phyloP scores from a whole-genome alignment of 2,329 filamentous ascomycete genomes.

The Fusarium heterosporum region DNA sequence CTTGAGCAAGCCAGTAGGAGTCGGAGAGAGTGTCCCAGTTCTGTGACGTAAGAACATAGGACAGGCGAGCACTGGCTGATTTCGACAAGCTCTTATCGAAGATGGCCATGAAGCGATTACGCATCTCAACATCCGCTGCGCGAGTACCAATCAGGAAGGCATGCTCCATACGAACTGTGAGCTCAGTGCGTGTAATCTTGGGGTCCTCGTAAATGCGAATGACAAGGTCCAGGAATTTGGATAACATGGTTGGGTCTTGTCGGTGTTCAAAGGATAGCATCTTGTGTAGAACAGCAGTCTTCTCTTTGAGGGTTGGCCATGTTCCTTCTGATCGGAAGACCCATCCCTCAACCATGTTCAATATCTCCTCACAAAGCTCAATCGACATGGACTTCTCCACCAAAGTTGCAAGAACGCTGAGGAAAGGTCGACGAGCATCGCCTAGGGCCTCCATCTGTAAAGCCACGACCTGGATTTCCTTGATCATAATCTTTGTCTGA shows the following conservation, averaged over 20 bases:
- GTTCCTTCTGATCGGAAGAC: conserved; percentile 95
- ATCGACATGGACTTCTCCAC: conserved; percentile 95
- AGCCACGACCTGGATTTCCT: conserved; percentile 92
- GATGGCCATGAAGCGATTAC: conserved; percentile 94
- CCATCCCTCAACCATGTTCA: conserved; percentile 95
- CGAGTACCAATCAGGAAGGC: conserved; percentile 96
- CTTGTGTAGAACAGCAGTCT: conserved; percentile 98
- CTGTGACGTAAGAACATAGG: conserved; percentile 89
- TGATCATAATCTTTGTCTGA: conserved; percentile 92
- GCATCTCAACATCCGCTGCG: conserved; percentile 94
- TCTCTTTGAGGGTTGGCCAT: conserved; percentile 97
- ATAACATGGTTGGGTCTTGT: conserved; percentile 83
- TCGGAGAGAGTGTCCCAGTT: conserved; percentile 97
- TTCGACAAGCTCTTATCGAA: conserved; percentile 96
- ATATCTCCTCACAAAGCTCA: conserved; percentile 88
- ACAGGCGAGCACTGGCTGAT: conserved; percentile 86
- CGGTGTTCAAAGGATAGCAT: conserved; percentile 96
- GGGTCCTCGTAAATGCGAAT: conserved; percentile 98
- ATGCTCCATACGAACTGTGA: conserved; percentile 97
- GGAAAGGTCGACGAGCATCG: conserved; percentile 90
- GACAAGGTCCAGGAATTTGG: conserved; percentile 93
- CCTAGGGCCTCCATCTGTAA: conserved; percentile 92
- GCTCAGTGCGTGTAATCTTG: conserved; percentile 92
- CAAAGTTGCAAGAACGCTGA: conserved; percentile 92
- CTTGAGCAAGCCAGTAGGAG: conserved; percentile 97